Conservation (phyloP, 371 early-diverging fungal genomes). For the Circinella umbellata region DNA sequence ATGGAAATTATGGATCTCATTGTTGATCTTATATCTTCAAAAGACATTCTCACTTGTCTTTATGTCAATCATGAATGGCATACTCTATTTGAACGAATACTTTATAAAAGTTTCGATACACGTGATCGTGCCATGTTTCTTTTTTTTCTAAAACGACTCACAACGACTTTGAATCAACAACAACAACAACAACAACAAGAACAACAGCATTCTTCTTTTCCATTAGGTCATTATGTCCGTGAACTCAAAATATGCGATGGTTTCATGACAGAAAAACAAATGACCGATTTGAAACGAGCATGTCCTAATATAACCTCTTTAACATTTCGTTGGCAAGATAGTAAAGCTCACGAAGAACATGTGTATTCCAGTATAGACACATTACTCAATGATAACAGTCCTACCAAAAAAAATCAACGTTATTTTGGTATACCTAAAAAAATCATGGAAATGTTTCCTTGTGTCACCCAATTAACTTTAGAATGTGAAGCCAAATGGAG, state of each 20-base stretch:
- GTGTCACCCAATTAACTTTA: not conserved
- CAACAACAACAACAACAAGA: no score
- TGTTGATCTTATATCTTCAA: not conserved
- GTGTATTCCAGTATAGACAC: not conserved
- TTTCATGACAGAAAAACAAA: constrained; percentile 1
- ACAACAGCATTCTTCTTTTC: not conserved
- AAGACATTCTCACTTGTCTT: not conserved
- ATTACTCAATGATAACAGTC: not conserved
- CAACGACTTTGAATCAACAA: not conserved
- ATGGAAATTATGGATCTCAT: not conserved
- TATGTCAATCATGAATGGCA: constrained; percentile 4
- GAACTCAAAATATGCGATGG: not conserved
- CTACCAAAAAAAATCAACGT: not conserved
- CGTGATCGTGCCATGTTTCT: not conserved
- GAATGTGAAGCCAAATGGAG: not conserved
- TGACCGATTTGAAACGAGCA: not conserved
- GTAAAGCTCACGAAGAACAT: not conserved
- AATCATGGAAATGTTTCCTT: not conserved
- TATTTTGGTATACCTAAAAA: not conserved
- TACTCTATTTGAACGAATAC: not conserved
- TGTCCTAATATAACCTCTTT: not conserved
- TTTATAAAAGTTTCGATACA: constrained; percentile 1
- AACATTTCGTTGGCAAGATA: constrained; percentile 3
- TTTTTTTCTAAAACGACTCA: not conserved
- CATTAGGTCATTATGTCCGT: not conserved